A percentile compares a stretch with the other conserved stretches of the same genome.
These are phyloP conservation scores for Eutypella sp. DNA, from an alignment of 2,329 filamentous ascomycete genomes.

Conservation along the genomic window DNA sequence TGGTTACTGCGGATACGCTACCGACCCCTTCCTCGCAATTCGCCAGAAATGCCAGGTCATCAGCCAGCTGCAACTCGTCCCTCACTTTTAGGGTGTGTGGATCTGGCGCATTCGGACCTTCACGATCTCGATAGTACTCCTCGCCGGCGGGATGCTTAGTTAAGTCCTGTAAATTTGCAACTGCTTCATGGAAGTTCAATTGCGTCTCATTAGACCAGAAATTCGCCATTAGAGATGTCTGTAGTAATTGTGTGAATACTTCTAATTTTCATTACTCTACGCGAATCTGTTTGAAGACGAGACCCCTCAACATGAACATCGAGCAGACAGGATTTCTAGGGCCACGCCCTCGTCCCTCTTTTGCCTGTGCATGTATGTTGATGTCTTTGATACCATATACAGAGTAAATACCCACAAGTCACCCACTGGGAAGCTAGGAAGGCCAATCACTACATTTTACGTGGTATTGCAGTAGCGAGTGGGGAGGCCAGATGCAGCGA, in stretches of 20 bases:
- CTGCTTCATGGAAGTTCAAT: not conserved
- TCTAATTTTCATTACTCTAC: not conserved
- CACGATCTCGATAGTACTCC: not conserved
- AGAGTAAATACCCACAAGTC: not conserved
- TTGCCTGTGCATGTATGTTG: too few relatives aligned
- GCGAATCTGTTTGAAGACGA: not conserved
- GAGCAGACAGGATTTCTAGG: too few relatives aligned
- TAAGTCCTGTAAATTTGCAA: not conserved
- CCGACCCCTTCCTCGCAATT: not conserved
- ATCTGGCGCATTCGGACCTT: not conserved
- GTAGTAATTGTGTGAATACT: too few relatives aligned
- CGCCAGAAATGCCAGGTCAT: slow-evolving; percentile 1
- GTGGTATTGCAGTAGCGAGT: not conserved
- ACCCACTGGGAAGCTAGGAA: not conserved
- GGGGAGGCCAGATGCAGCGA: too few relatives aligned
- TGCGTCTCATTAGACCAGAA: not conserved
- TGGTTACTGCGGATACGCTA: not conserved
- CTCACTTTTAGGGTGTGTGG: not conserved
- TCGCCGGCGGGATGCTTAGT: not conserved
- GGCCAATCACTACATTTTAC: not conserved
- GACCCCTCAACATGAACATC: not conserved
- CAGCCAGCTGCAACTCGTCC: slow-evolving; percentile 2
- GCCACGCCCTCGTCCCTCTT: too few relatives aligned
- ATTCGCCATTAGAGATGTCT: not conserved
- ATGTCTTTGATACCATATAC: not conserved